Evolutionary conservation across 2,329 filamentous ascomycete species (phyloP), one percentile per base, ranked within the genome.

Genomic region (Diaporthe sp.): DNA sequence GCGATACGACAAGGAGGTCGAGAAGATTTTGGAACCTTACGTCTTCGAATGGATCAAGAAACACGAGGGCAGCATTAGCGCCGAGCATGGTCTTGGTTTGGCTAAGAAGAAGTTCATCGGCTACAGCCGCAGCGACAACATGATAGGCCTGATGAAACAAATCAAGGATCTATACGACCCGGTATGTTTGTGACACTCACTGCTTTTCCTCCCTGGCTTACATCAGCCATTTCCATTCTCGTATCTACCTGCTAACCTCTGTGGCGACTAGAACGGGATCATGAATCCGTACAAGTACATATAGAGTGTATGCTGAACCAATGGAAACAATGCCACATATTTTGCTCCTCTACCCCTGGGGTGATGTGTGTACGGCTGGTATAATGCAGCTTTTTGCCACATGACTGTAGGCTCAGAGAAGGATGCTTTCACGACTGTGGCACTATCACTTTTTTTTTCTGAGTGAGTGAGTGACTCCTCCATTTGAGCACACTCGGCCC

Each of bases 231-330:
- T 39, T 22, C 15, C 28, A n/a, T 28, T 10, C 22, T 37, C 22
- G 37, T 44, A 42, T 53, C 10, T 19, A 75, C 25, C 4, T 46
- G 57, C 72, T 72, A 42, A 62, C 39, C 44, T 44, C 46, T 25
- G 3, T 1, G 67, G 39, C 77, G 76, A 73, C 78, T 80, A 98
- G 95, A 98, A 98, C 79, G 96, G 95, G 65, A 98, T 98, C 85
- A 97, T 98, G 95, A 98, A 98, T 86, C 96, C 96, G 0, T 98
- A 98, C 88, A 98, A 98, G 86, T 98, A 98, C 84, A 94, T 98
- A 79, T 93, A 85, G 81, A 72, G 4, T 62, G 17, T 57, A 34
- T 34, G 25, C 17, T 69, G 69, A 68, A 75, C 55, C 53, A 58
- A 76, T 9, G 44, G 46, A 28, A 42, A n/a, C 15, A 65, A 73